Percentiles rank a stretch among this genome's conserved stretches.
These are phyloP conservation scores for Cercospora brassicicola DNA, from an alignment of 2,329 filamentous ascomycete genomes.

Conservation along the genomic window DNA sequence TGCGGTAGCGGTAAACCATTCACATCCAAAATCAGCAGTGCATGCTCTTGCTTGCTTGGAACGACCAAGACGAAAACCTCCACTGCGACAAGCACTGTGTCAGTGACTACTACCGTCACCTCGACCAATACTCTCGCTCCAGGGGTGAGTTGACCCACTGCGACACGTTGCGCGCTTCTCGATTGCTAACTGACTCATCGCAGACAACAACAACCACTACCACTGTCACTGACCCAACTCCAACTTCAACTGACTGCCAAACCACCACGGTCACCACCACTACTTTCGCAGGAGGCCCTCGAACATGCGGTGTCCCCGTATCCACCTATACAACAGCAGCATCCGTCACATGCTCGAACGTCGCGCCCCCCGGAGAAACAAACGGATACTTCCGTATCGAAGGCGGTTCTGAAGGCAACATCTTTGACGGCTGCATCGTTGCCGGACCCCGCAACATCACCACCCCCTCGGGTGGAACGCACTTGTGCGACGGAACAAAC, in stretches of 20 bases:
- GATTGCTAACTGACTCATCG: background rate
- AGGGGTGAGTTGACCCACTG: background rate
- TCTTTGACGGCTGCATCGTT: slow-evolving; percentile 27
- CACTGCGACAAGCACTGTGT: slow-evolving; percentile 1
- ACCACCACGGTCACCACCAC: background rate
- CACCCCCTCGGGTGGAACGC: slow-evolving; percentile 21
- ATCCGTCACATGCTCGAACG: background rate
- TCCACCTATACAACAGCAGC: slow-evolving; percentile 17
- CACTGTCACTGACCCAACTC: background rate
- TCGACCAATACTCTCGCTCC: background rate
- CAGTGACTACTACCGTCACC: background rate
- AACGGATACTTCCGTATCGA: slow-evolving; percentile 29
- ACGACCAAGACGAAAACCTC: background rate
- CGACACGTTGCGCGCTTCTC: background rate
- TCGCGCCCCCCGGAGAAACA: background rate
- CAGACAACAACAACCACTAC: background rate
- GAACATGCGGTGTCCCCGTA: background rate
- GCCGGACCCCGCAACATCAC: slow-evolving; percentile 26
- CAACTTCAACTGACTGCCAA: background rate
- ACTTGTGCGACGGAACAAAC: slow-evolving; percentile 27
- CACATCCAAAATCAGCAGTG: slow-evolving; percentile 9
- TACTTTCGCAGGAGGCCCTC: background rate
- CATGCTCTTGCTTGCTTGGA: slow-evolving; percentile 13
- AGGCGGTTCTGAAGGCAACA: slow-evolving; percentile 22
- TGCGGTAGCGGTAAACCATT: slow-evolving; percentile 5